Conservation (phyloP, 768 basidiomycete species). For the Pulveroboletus sp. region DNA sequence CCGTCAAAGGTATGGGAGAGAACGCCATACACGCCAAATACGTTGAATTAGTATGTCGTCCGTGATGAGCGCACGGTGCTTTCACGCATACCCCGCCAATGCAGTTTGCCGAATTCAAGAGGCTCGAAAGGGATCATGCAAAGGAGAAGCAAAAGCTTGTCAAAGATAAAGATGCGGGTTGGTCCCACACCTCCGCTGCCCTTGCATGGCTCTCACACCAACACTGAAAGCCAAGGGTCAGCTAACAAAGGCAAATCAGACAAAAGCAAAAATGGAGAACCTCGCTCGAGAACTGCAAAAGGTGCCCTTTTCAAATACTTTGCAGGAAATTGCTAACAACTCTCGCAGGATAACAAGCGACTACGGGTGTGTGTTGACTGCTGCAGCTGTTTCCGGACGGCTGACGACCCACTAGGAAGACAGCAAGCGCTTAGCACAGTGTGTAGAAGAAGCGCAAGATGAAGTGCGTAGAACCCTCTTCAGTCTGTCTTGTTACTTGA, state of each 20-base stretch:
- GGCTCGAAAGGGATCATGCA: conserved; percentile 81
- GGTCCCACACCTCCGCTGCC: conserved; percentile 15
- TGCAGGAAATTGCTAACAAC: conserved; percentile 15
- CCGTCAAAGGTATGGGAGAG: conserved; percentile 77
- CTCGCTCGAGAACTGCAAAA: conserved; percentile 86
- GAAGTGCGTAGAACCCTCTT: conserved; percentile 45
- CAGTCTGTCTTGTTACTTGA: conserved; percentile 2
- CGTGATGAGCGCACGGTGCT: conserved; percentile 14
- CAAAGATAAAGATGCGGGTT: conserved; percentile 89
- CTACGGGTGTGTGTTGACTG: conserved; percentile 56
- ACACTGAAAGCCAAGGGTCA: conserved; percentile 64
- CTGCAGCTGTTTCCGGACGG: conserved; percentile 8
- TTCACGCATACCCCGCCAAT: conserved; percentile 22
- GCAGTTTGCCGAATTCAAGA: conserved; percentile 85
- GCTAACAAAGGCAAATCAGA: conserved; percentile 82
- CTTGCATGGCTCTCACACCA: conserved; percentile 13
- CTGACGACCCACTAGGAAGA: conserved; percentile 58
- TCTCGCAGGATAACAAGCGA: conserved; percentile 77
- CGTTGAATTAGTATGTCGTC: conserved; percentile 69
- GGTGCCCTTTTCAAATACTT: conserved; percentile 35
- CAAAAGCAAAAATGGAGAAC: conserved; percentile 87
- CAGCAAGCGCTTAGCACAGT: conserved; percentile 71
- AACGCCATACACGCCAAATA: conserved; percentile 82
- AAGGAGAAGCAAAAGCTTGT: conserved; percentile 89
- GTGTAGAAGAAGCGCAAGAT: conserved; percentile 82